These are phyloP conservation scores for Podospora bellae-mahoneyi DNA, from an alignment of 495 filamentous ascomycete genomes.

Conservation along the genomic window DNA sequence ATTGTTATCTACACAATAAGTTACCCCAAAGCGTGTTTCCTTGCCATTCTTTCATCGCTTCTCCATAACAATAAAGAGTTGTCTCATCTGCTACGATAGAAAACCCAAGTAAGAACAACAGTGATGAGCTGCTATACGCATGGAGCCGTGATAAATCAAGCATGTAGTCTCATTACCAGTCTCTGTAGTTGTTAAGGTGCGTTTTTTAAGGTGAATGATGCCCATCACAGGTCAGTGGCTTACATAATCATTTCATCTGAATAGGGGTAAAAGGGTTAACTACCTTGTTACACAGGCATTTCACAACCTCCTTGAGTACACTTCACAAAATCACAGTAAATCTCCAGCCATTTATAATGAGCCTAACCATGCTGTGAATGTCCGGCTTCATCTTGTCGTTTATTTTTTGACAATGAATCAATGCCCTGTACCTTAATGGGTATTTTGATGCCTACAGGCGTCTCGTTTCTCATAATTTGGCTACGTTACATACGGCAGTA, in stretches of 20 bases:
- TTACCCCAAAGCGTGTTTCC: neutral
- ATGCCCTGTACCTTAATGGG: no score
- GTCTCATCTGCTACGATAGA: neutral
- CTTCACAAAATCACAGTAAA: no score
- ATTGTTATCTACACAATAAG: neutral
- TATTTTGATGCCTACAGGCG: no score
- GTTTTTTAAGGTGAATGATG: neutral
- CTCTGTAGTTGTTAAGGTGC: neutral
- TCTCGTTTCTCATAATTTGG: no score
- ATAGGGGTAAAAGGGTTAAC: neutral
- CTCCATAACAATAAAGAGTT: neutral
- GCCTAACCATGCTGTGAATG: no score
- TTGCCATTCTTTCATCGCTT: neutral
- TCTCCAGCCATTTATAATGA: no score
- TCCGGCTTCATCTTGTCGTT: no score
- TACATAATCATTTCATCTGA: neutral
- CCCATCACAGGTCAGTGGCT: neutral
- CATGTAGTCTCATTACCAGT: neutral
- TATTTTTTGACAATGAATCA: no score
- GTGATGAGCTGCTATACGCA: neutral
- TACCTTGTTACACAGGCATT: neutral
- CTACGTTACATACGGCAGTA: no score
- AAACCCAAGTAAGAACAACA: neutral
- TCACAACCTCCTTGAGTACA: no score
- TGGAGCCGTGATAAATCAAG: neutral